Evolutionary conservation across 1,139 yeast species (phyloP).

Genomic region (Torulaspora pretoriensis): DNA sequence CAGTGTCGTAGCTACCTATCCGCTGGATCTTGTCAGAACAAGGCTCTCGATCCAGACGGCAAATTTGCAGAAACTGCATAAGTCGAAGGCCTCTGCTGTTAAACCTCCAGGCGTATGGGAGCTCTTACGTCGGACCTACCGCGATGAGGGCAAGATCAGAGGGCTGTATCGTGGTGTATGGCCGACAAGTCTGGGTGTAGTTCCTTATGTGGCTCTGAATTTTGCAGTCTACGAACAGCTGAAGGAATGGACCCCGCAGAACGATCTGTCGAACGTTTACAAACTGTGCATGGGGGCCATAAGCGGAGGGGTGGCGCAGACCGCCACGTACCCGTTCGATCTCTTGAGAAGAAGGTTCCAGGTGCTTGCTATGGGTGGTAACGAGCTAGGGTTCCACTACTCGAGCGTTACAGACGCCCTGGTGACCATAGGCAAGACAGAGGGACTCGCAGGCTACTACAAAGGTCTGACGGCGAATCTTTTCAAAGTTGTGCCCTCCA

Average conservation of each 20-base stretch:
- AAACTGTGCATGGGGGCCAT: conserved; percentile 75
- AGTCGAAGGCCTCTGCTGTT: conserved; percentile 40
- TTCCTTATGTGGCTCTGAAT: conserved; percentile 92
- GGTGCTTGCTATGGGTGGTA: conserved; percentile 70
- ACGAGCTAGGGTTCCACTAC: conserved; percentile 76
- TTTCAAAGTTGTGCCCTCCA: conserved; percentile 86
- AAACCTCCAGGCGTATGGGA: conserved; percentile 67
- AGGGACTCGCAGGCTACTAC: conserved; percentile 79
- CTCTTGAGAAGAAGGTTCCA: conserved; percentile 84
- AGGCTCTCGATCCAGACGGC: conserved; percentile 89
- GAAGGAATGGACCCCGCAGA: conserved; percentile 48
- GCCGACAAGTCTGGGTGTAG: conserved; percentile 91
- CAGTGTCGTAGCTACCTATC: conserved; percentile 83
- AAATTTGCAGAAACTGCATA: conserved; percentile 49
- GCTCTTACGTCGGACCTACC: conserved; percentile 56
- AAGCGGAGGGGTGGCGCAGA: conserved; percentile 81
- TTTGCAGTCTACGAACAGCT: conserved; percentile 84
- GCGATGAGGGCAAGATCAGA: conserved; percentile 71
- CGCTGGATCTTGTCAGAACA: conserved; percentile 86
- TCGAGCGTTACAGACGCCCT: conserved; percentile 69
- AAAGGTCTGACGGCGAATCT: conserved; percentile 85
- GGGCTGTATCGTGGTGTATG: conserved; percentile 81
- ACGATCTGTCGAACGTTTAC: conserved; percentile 41
- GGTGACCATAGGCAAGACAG: conserved; percentile 58
- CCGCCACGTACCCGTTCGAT: conserved; percentile 86